Percentiles rank a stretch among this genome's conserved stretches.
Conservation (phyloP, 2,329 filamentous ascomycete genomes). For the Tolypocladium cylindrosporum region DNA sequence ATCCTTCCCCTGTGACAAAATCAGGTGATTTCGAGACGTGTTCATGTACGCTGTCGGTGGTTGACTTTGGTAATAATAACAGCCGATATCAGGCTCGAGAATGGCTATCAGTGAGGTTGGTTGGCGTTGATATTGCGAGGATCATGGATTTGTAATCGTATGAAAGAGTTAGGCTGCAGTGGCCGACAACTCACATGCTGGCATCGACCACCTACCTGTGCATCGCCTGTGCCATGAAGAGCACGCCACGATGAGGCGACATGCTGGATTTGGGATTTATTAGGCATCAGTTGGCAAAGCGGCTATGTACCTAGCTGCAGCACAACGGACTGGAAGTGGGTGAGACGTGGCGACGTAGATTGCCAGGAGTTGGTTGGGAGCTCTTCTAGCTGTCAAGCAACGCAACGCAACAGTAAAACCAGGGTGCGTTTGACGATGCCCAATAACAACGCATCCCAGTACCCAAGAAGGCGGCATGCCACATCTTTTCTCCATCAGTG, state of each 20-base stretch:
- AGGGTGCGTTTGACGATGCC: neutral
- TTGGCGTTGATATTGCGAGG: neutral
- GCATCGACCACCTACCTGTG: neutral
- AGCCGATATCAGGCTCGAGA: neutral
- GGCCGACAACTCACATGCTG: neutral
- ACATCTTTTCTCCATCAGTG: neutral
- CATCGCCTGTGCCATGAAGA: neutral
- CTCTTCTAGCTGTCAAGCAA: neutral
- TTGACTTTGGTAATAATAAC: neutral
- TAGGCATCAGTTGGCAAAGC: neutral
- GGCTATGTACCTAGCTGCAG: too few species aligned
- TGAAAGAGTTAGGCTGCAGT: neutral
- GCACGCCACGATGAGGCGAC: neutral
- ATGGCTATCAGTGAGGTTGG: neutral
- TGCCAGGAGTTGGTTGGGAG: neutral
- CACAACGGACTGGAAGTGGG: too few species aligned
- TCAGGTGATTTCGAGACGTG: neutral
- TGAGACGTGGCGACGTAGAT: too few species aligned
- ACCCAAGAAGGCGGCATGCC: neutral
- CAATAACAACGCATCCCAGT: neutral
- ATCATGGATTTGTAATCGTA: neutral
- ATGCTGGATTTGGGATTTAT: neutral
- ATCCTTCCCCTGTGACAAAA: conserved; percentile 59
- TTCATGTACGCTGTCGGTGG: neutral
- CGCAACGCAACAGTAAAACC: neutral